Evolutionary conservation across 371 early-diverging fungal species (phyloP).

Genomic region (Globomyces sp.): DNA sequence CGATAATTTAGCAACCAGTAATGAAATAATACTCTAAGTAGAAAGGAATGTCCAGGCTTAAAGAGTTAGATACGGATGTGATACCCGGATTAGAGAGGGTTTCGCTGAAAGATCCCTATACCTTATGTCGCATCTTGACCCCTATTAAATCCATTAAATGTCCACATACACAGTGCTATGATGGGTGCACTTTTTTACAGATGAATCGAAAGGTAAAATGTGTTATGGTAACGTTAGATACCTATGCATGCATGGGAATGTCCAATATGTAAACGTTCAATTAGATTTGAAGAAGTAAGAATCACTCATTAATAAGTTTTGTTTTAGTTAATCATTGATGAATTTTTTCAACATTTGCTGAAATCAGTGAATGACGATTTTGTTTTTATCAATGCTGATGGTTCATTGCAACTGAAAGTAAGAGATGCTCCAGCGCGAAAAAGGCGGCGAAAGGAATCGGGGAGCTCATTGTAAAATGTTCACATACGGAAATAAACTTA

Average conservation of each 20-base stretch:
- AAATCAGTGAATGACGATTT: conserved; percentile 18
- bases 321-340: conserved; percentile 22
- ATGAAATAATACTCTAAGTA: not conserved
- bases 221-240: too few species aligned
- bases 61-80: conserved; percentile 20
- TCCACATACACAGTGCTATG: conserved; percentile 12
- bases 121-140: conserved; percentile 15
- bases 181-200: conserved; percentile 1
- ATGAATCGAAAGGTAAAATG: not conserved
- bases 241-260: not conserved
- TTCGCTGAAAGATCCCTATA: conserved; percentile 28
- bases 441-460: not conserved
- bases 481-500: not conserved
- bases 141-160: conserved; percentile 17
- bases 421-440: not conserved
- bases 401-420: not conserved
- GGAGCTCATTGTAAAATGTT: not conserved
- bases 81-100: conserved; percentile 14
- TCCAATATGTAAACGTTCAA: not conserved
- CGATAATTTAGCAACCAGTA: too few species aligned
- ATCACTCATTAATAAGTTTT: too few species aligned
- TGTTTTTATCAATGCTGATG: conserved; percentile 22
- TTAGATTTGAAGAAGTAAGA: not conserved
- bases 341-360: conserved; percentile 20
- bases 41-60: not conserved